These are phyloP conservation scores for Talaromyces liani DNA, from an alignment of 495 filamentous ascomycete species.

Conservation along the genomic window DNA sequence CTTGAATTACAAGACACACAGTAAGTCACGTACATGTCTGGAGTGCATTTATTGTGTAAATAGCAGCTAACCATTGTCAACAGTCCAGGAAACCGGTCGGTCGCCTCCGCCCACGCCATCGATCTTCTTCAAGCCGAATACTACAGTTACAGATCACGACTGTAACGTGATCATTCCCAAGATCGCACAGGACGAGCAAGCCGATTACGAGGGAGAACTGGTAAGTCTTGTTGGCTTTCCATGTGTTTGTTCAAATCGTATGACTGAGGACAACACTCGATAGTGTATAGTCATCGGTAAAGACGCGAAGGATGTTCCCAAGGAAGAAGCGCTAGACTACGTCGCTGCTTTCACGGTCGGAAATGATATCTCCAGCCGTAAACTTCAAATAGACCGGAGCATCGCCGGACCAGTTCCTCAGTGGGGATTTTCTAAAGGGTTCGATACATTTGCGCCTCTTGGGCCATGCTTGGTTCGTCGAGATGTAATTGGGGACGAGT, in stretches of 20 bases:
- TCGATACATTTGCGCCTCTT: constrained; percentile 68
- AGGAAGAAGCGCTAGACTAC: constrained; percentile 40
- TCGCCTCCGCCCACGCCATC: constrained; percentile 40
- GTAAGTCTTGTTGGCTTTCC: constrained; percentile 11
- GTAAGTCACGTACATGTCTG: constrained; percentile 13
- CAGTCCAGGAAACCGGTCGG: constrained; percentile 42
- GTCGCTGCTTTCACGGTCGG: constrained; percentile 52
- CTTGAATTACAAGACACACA: constrained; percentile 34
- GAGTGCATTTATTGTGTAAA: neutral
- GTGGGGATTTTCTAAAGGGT: constrained; percentile 60
- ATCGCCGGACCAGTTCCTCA: constrained; percentile 46
- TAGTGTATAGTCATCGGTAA: constrained; percentile 39
- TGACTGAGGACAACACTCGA: neutral
- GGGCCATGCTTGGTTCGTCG: constrained; percentile 48
- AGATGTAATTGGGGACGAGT: constrained; percentile 41
- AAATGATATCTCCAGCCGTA: constrained; percentile 47
- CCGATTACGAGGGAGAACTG: constrained; percentile 48
- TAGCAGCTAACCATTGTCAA: neutral
- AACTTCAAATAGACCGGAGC: constrained; percentile 50
- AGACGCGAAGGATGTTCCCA: constrained; percentile 35
- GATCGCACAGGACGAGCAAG: constrained; percentile 40
- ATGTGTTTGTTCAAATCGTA: neutral
- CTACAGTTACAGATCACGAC: constrained; percentile 33
- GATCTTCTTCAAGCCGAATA: constrained; percentile 44
- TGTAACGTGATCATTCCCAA: constrained; percentile 35